phyloP scores from a whole-genome alignment of 2,329 filamentous ascomycete species.

The Pseudocercospora ulei region DNA sequence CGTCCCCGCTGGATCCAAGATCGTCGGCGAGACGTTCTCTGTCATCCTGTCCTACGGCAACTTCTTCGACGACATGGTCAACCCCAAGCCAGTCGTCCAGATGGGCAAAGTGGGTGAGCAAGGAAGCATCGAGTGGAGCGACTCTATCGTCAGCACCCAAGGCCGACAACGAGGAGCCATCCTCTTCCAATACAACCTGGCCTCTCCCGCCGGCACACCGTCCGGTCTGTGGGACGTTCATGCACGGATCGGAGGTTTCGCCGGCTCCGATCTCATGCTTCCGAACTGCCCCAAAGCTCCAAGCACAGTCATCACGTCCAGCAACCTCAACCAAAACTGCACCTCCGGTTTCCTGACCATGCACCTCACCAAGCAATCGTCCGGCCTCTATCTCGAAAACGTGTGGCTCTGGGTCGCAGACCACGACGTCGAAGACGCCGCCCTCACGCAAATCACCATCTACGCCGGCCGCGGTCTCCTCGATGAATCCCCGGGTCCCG shows the following conservation, averaged over 20 bases:
- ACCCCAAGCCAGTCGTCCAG: constrained; percentile 56
- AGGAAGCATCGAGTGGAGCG: constrained; percentile 60
- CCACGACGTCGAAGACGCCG: constrained; percentile 70
- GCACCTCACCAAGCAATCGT: constrained; percentile 45
- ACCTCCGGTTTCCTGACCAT: constrained; percentile 30
- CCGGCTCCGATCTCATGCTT: constrained; percentile 41
- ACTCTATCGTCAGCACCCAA: constrained; percentile 60
- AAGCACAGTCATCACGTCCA: constrained; percentile 18
- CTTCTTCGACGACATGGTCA: constrained; percentile 48
- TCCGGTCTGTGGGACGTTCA: constrained; percentile 52
- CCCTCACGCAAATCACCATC: constrained; percentile 67
- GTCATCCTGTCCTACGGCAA: constrained; percentile 50
- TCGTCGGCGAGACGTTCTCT: constrained; percentile 52
- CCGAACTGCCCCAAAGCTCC: constrained; percentile 37
- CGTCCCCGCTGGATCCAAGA: constrained; percentile 50
- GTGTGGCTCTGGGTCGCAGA: constrained; percentile 88
- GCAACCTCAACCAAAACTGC: constrained; percentile 25
- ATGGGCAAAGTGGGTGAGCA: constrained; percentile 55
- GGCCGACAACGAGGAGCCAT: constrained; percentile 59
- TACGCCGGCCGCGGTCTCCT: constrained; percentile 83
- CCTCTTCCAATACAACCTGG: constrained; percentile 64
- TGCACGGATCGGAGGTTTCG: constrained; percentile 45
- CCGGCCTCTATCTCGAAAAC: constrained; percentile 70
- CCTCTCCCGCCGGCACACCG: constrained; percentile 35
- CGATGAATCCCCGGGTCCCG: constrained; percentile 59